A percentile compares a stretch with the other conserved stretches of the same genome.
These are phyloP conservation scores for Neurospora discreta DNA, from an alignment of 495 filamentous ascomycete species.

Conservation along the genomic window DNA sequence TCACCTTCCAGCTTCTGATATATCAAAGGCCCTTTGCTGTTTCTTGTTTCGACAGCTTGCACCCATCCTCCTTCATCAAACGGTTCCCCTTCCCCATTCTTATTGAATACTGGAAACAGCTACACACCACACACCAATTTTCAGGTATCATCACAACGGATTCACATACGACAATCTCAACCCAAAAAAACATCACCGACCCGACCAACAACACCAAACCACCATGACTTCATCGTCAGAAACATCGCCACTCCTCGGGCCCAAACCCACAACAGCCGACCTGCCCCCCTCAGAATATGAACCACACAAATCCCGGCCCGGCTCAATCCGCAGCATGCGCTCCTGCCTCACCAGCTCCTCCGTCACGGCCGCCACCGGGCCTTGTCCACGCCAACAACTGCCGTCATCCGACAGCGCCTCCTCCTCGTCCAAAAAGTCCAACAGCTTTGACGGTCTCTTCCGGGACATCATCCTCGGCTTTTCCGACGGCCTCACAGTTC, in stretches of 20 bases:
- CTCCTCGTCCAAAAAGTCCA: neutral
- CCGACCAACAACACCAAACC: neutral
- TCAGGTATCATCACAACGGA: neutral
- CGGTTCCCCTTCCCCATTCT: neutral
- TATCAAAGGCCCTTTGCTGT: neutral
- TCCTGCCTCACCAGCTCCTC: neutral
- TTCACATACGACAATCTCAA: neutral
- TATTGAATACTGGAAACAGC: neutral
- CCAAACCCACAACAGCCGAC: neutral
- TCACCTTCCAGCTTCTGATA: neutral
- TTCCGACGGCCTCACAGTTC: slow-evolving; percentile 44
- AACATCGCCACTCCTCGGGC: neutral
- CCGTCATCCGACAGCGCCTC: neutral
- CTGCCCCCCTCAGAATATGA: neutral
- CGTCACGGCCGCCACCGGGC: neutral
- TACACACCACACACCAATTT: neutral
- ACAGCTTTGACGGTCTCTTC: slow-evolving; percentile 5
- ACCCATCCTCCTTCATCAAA: neutral
- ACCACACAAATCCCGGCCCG: neutral
- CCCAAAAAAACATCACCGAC: neutral
- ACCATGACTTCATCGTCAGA: neutral
- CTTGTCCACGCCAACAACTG: neutral
- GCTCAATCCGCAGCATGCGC: neutral
- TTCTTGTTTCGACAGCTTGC: neutral
- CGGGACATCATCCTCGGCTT: slow-evolving; percentile 42